Evolutionary conservation across 306 rosid species (phyloP).

Genomic region (Corylus americana): DNA sequence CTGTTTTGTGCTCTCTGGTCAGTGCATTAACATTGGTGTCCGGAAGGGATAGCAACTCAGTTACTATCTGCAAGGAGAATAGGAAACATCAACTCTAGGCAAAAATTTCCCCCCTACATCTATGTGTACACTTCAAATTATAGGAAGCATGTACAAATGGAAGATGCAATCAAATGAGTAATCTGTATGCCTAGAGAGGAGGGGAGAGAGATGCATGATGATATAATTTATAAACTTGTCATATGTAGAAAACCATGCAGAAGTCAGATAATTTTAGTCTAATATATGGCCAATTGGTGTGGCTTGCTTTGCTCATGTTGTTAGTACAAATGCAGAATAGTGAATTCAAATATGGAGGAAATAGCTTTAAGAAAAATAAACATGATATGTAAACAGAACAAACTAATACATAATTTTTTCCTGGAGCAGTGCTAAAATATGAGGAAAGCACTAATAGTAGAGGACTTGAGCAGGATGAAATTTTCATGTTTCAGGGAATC

Average conservation of each 20-base stretch:
- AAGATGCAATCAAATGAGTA: neutral
- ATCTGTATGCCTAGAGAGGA: neutral
- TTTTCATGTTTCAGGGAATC: neutral
- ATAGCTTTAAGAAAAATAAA: neutral
- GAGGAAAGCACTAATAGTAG: neutral
- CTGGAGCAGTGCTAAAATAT: neutral
- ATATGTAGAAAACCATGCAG: neutral
- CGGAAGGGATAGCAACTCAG: conserved; percentile 70
- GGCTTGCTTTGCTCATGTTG: neutral
- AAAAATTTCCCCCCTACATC: neutral
- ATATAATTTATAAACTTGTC: neutral
- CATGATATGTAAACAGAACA: neutral
- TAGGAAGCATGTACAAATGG: neutral
- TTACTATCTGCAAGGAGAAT: conserved; percentile 76
- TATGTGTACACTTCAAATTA: neutral
- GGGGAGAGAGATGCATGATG: neutral
- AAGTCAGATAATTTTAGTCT: neutral
- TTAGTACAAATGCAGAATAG: neutral
- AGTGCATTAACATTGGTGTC: conserved; percentile 93
- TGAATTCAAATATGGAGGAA: conserved; percentile 2
- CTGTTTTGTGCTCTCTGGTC: conserved; percentile 94
- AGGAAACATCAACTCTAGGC: conserved; percentile 23
- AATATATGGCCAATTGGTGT: neutral
- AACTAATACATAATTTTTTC: neutral
- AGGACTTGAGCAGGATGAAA: neutral